Conservation (phyloP, 2,329 filamentous ascomycete species). For the Coniochaeta sp. region DNA sequence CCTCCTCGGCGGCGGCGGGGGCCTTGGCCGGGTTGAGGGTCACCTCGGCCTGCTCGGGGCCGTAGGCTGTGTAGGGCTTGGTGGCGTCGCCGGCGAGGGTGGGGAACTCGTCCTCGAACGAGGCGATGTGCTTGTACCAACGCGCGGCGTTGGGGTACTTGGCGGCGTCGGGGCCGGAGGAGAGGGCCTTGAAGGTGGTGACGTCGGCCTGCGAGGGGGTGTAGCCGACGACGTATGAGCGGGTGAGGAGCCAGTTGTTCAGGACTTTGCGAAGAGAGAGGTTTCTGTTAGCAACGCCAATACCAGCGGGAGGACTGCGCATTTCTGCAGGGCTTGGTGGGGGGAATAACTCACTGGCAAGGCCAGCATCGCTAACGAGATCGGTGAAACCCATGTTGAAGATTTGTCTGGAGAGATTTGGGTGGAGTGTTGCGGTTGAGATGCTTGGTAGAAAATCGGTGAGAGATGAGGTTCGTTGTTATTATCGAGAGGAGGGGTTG, state of each 20-base stretch:
- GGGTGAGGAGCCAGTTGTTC: slow-evolving; percentile 2
- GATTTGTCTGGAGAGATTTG: neutral
- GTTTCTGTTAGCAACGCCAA: neutral
- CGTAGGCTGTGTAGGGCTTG: slow-evolving; percentile 82
- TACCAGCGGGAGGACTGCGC: neutral
- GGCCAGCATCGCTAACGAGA: slow-evolving; percentile 3
- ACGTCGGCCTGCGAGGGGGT: slow-evolving; percentile 88
- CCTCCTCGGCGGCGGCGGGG: slow-evolving; percentile 53
- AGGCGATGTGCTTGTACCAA: slow-evolving; percentile 97
- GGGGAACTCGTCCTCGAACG: slow-evolving; percentile 84
- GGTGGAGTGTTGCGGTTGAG: neutral
- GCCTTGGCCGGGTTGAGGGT: slow-evolving; percentile 80
- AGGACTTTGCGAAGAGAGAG: neutral
- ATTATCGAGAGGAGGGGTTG: neutral
- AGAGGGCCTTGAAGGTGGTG: slow-evolving; percentile 83
- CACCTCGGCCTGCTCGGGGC: slow-evolving; percentile 69
- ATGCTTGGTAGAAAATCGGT: neutral
- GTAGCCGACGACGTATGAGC: slow-evolving; percentile 17
- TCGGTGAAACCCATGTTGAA: slow-evolving; percentile 4
- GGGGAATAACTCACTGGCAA: neutral
- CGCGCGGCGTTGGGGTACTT: slow-evolving; percentile 90
- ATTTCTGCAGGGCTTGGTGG: neutral
- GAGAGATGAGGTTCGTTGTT: neutral
- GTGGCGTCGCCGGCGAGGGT: slow-evolving; percentile 82
- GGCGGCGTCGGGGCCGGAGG: slow-evolving; percentile 62